A percentile compares a stretch with the other conserved stretches of the same genome.
Conservation (phyloP, 2,329 filamentous ascomycete genomes). For the Plectosphaerella sp. region DNA sequence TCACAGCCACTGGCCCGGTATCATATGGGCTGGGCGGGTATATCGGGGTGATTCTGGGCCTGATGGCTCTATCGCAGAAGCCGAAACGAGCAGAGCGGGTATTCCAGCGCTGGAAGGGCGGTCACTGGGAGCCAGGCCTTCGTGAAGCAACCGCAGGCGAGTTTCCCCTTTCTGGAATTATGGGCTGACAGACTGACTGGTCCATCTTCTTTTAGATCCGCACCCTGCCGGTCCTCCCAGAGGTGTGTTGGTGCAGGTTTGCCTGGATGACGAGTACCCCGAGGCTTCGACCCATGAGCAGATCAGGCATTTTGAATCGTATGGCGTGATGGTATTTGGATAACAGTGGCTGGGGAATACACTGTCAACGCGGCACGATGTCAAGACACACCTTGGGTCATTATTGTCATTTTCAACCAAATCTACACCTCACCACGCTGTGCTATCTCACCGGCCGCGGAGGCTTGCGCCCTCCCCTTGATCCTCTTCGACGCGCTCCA, state of each 20-base stretch:
- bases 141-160: slow-evolving; percentile 1
- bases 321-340: neutral
- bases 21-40: slow-evolving; percentile 25
- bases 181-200: no score
- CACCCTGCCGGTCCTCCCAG: slow-evolving; percentile 18
- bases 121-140: neutral
- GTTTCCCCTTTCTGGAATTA: neutral
- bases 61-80: slow-evolving; percentile 4
- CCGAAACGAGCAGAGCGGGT: slow-evolving; percentile 2
- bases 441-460: no score
- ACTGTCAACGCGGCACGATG: no score
- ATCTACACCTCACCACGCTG: no score
- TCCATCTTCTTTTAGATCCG: slow-evolving; percentile 15
- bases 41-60: slow-evolving; percentile 14
- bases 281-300: slow-evolving; percentile 17
- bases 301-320: slow-evolving; percentile 21
- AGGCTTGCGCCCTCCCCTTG: no score
- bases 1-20: neutral
- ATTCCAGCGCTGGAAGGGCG: slow-evolving; percentile 10
- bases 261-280: slow-evolving; percentile 22
- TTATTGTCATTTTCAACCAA: no score
- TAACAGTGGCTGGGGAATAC: neutral
- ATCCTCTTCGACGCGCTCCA: no score
- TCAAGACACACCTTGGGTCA: no score
- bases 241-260: slow-evolving; percentile 29